Conservation (phyloP, 2,329 filamentous ascomycete genomes). For the Nemania abortiva region DNA sequence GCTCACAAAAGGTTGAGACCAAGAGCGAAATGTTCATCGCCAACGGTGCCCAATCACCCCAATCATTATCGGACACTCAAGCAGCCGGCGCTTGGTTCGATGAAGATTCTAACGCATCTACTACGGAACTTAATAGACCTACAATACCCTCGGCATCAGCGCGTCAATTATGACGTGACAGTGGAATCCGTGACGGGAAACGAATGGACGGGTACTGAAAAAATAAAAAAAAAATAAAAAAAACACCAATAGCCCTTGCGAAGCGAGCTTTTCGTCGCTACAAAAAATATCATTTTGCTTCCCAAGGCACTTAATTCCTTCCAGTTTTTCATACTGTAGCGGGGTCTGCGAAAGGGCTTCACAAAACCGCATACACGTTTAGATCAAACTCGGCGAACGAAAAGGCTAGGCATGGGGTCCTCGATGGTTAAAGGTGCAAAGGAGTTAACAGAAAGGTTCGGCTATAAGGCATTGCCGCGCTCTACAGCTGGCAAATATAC, state of each 20-base stretch:
- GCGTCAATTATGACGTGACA: slow-evolving; percentile 12
- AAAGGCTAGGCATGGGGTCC: background rate
- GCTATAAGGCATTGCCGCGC: background rate
- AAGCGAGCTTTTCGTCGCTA: background rate
- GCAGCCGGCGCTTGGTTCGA: slow-evolving; percentile 44
- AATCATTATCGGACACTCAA: slow-evolving; percentile 24
- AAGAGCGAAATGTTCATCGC: slow-evolving; percentile 56
- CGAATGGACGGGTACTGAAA: too few species aligned
- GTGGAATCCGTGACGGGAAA: background rate
- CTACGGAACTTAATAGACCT: slow-evolving; percentile 34
- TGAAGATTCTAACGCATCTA: slow-evolving; percentile 44
- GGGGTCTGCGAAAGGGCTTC: background rate
- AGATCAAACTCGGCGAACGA: background rate
- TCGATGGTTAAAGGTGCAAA: background rate
- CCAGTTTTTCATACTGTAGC: background rate
- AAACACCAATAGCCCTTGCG: background rate
- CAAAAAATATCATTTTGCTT: background rate
- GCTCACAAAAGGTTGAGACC: slow-evolving; percentile 41
- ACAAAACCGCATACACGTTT: background rate
- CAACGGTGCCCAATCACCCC: slow-evolving; percentile 46
- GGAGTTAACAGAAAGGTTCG: background rate
- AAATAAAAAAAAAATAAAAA: background rate
- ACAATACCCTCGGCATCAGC: slow-evolving; percentile 13
- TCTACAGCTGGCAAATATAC: background rate
- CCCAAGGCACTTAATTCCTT: background rate